Conservation (phyloP, 371 early-diverging fungal genomes). For the Funneliformis caledonium region DNA sequence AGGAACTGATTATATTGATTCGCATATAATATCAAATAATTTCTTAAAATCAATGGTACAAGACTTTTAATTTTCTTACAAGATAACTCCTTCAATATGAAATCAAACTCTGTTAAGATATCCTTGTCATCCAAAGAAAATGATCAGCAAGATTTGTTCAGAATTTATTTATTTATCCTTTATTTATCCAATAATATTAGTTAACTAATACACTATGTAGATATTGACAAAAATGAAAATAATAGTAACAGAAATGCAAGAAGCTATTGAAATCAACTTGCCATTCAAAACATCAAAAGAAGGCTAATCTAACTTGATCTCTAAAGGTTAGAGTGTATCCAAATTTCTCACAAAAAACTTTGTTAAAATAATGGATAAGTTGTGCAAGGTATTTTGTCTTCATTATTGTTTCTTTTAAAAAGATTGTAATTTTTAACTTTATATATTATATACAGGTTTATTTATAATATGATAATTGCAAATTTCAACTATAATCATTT, state of each 20-base stretch:
- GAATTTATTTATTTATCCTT: no score
- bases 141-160: background rate
- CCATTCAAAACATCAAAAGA: slow-evolving; percentile 5
- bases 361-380: background rate
- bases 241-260: background rate
- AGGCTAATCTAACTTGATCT: background rate
- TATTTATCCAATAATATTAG: no score
- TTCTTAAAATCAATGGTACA: background rate
- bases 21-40: slow-evolving; percentile 5
- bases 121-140: background rate
- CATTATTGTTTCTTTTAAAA: slow-evolving; percentile 8
- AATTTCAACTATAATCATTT: slow-evolving; percentile 13
- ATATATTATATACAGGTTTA: background rate
- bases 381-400: slow-evolving; percentile 1
- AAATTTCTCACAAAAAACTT: no score
- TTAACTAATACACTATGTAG: no score
- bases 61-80: background rate
- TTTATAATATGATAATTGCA: slow-evolving; percentile 8
- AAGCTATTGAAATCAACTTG: background rate
- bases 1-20: slow-evolving; percentile 19
- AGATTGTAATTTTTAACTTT: background rate
- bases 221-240: no score
- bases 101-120: background rate
- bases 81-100: background rate
- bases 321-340: background rate